Percentiles rank a stretch among this genome's conserved stretches.
Conservation (phyloP, 805 yeast genomes). For the Candida ipomoeae region DNA sequence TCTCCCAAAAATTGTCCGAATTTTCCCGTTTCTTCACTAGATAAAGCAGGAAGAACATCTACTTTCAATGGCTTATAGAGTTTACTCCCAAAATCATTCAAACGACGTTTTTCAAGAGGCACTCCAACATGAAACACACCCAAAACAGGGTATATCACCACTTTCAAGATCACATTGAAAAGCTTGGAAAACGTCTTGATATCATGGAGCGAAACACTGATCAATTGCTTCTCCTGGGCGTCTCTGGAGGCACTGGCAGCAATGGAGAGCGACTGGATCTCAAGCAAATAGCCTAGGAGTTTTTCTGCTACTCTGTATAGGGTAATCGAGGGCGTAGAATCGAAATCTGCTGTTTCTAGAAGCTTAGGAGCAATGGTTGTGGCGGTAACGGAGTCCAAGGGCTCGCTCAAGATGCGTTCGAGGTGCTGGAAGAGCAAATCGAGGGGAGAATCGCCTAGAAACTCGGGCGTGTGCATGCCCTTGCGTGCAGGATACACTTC, state of each 20-base stretch:
- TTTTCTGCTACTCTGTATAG: constrained; percentile 25
- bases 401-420: constrained; percentile 23
- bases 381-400: constrained; percentile 22
- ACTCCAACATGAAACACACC: constrained; percentile 54
- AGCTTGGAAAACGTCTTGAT: constrained; percentile 68
- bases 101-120: constrained; percentile 56
- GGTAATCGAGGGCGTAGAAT: not conserved
- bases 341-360: not conserved
- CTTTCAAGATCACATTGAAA: constrained; percentile 59
- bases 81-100: constrained; percentile 44
- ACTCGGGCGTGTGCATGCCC: constrained; percentile 33
- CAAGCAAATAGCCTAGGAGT: constrained; percentile 32
- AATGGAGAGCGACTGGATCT: constrained; percentile 37
- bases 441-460: constrained; percentile 27
- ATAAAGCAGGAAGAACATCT: constrained; percentile 11
- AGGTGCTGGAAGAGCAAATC: constrained; percentile 31
- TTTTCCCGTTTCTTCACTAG: not conserved
- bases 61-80: constrained; percentile 23
- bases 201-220: constrained; percentile 79
- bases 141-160: constrained; percentile 66
- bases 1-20: not conserved
- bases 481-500: constrained; percentile 31
- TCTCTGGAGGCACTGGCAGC: constrained; percentile 14
- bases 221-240: constrained; percentile 26
- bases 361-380: constrained; percentile 1